Conservation (phyloP, 257 asterid genomes). For the Rubia yunnanensis region DNA sequence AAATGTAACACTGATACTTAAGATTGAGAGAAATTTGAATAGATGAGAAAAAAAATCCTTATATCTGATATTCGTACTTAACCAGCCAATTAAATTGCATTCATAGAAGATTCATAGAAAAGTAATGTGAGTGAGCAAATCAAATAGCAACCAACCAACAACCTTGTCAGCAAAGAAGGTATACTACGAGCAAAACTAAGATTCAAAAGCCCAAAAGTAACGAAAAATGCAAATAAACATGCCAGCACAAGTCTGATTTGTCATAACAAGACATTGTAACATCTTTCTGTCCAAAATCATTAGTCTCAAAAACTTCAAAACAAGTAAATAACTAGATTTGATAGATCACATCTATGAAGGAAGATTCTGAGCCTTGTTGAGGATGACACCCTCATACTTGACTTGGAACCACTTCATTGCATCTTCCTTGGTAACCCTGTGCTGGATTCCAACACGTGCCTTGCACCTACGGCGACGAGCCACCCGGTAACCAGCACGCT, state of each 20-base stretch:
- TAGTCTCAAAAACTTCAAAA: constrained; percentile 8
- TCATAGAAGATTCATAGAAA: too few relatives aligned
- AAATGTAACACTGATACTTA: too few relatives aligned
- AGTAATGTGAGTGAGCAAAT: too few relatives aligned
- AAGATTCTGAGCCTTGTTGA: constrained; percentile 57
- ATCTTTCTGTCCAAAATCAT: background rate
- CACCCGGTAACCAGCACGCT: constrained; percentile 68
- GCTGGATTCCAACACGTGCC: constrained; percentile 71
- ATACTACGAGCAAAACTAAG: background rate
- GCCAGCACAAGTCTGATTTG: background rate
- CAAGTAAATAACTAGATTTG: background rate
- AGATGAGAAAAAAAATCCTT: too few relatives aligned
- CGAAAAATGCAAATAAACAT: background rate
- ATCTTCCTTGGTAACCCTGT: constrained; percentile 75
- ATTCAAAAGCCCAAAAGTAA: background rate
- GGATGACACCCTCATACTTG: constrained; percentile 73
- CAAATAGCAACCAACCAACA: background rate
- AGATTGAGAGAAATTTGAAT: too few relatives aligned
- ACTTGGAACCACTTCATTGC: constrained; percentile 81
- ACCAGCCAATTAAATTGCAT: too few relatives aligned
- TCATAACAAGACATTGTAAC: background rate
- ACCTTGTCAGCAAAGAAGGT: too few relatives aligned
- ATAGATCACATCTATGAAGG: constrained; percentile 11
- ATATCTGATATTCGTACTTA: too few relatives aligned
- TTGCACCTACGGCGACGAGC: constrained; percentile 82